Evolutionary conservation across 2,329 filamentous ascomycete species (phyloP).

Genomic region (Orbilia blumenaviensis): DNA sequence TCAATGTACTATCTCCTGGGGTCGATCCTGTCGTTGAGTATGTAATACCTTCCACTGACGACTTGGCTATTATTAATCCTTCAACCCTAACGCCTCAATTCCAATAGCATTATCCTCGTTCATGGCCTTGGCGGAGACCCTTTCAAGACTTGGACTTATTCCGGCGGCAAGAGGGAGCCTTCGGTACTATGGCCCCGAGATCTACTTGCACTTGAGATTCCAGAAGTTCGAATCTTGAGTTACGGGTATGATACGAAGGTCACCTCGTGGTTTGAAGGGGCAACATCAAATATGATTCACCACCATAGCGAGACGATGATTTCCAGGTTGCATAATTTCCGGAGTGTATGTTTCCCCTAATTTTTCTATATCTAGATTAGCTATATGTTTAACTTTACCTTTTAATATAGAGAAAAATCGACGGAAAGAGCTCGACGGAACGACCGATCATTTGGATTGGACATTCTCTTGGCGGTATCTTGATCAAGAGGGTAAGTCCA

Average conservation of each 20-base stretch:
- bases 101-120: slow-evolving; percentile 57
- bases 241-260: slow-evolving; percentile 58
- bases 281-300: slow-evolving; percentile 57
- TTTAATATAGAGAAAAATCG: slow-evolving; percentile 52
- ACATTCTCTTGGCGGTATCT: slow-evolving; percentile 57
- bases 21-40: slow-evolving; percentile 55
- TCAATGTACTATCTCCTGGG: slow-evolving; percentile 51
- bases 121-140: slow-evolving; percentile 57
- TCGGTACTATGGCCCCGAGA: slow-evolving; percentile 58
- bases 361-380: no score
- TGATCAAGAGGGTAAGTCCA: slow-evolving; percentile 55
- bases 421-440: slow-evolving; percentile 54
- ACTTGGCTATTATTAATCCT: neutral
- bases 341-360: slow-evolving; percentile 50
- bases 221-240: slow-evolving; percentile 58
- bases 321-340: slow-evolving; percentile 57
- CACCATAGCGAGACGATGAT: slow-evolving; percentile 57
- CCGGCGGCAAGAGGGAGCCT: slow-evolving; percentile 46
- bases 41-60: neutral
- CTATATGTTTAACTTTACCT: neutral
- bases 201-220: slow-evolving; percentile 57
- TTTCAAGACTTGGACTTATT: slow-evolving; percentile 57
- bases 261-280: slow-evolving; percentile 55
- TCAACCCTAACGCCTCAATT: neutral
- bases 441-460: slow-evolving; percentile 58